Evolutionary conservation across 1,284 basidiomycete species (phyloP).

Genomic region (Ustilago shanxiensis): DNA sequence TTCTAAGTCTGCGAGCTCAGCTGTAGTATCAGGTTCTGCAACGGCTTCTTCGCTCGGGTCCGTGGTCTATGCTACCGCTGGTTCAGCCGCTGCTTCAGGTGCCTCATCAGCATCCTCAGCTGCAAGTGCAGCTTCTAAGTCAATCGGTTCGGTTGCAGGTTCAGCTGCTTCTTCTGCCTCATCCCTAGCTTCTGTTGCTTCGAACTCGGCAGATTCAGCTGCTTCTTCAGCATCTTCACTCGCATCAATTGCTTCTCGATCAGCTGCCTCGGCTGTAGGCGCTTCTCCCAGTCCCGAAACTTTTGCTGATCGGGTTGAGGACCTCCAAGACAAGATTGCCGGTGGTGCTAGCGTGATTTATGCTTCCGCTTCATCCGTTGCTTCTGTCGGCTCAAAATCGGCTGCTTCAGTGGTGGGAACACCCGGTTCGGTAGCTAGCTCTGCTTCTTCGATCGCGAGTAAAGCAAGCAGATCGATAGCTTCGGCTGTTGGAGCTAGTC

Average conservation of each 20-base stretch:
- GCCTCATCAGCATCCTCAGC: conserved; percentile 1
- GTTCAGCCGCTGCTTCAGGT: background rate
- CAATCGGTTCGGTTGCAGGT: background rate
- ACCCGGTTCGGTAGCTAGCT: background rate
- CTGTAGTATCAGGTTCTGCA: conserved; percentile 6
- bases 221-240: conserved; percentile 15
- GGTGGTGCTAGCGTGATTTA: background rate
- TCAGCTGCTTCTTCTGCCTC: background rate
- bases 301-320: background rate
- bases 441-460: conserved; percentile 8
- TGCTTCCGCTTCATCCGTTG: no score
- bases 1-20: conserved; percentile 13
- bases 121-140: background rate
- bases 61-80: background rate
- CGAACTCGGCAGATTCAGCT: background rate
- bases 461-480: conserved; percentile 19
- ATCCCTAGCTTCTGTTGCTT: background rate
- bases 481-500: conserved; percentile 22
- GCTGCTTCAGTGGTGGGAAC: background rate
- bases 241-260: conserved; percentile 11
- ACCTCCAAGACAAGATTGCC: background rate
- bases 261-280: conserved; percentile 6
- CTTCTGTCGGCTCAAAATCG: no score
- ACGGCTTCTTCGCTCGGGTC: conserved; percentile 8
- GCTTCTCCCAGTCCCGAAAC: background rate